Base-by-base conservation (phyloP, 345 rosid genomes). In the Linum tenue region DNA sequence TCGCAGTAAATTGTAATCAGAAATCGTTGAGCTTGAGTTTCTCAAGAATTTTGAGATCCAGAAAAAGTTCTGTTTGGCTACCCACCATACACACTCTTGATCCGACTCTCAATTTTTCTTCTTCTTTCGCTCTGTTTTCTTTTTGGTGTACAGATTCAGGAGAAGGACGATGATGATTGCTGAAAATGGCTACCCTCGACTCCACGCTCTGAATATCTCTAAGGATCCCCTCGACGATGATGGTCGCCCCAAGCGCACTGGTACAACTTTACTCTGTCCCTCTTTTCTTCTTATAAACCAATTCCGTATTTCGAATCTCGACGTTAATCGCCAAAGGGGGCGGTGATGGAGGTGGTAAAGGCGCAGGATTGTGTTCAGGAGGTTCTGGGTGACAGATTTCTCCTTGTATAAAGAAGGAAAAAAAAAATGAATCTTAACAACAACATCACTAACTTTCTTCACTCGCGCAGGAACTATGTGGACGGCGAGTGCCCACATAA, bases 401-500 rank as follows among this genome's bases (percentile, higher is more conserved):
- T 22, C 31, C 31, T 22, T 1, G 31, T 22, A 22, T 22, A 22
- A 22, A 1, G 1, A 22, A 22, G n/a, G n/a, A 22, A 22, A 1
- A 22, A 22, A 22, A 22, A 22, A 22, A 22, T 1, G 31, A 22
- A 22, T 22, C 31, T 22, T 22, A 1, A 22, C 31, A 22, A 22
- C 31, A 22, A 22, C 31, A 22, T 22, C 31, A 22, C 31, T 22
- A 22, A 1, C 31, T 22, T 22, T 16, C 10, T 57, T 4, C 5
- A 10, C 22, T 57, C 6, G 36, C 11, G 7, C 11, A 57, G 60
- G 60, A 37, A 57, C 7, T 57, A 8, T 57, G 36, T 57, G 60
- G 60, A 57, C 60, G 35, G 60, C 60, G 37, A 57, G 60, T 17
- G 60, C 60, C 3, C 60, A 57, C 37, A 57, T 57, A 31, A 57